These are phyloP conservation scores for Yamadazyma membranifaciens DNA, from an alignment of 1,139 yeast genomes.

Conservation along the genomic window DNA sequence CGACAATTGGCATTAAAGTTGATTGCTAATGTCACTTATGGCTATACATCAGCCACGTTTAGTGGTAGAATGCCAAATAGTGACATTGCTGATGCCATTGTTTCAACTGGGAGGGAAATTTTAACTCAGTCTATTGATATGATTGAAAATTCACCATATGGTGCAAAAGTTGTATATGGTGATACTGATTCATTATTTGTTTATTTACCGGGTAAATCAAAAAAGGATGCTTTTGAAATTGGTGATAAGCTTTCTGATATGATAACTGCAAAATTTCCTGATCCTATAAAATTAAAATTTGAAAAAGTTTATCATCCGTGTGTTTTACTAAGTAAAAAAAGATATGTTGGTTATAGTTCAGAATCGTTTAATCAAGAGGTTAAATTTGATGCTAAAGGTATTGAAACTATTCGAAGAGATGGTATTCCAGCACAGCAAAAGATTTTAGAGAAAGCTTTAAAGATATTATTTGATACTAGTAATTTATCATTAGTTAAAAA, in stretches of 20 bases:
- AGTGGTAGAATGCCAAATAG: conserved; percentile 98
- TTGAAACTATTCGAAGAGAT: conserved; percentile 90
- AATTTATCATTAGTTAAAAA: conserved; percentile 69
- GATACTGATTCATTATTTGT: conserved; percentile 95
- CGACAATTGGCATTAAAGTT: conserved; percentile 84
- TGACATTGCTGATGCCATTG: conserved; percentile 93
- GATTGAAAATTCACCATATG: conserved; percentile 69
- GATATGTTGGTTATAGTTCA: conserved; percentile 84
- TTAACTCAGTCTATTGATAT: conserved; percentile 65
- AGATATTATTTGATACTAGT: conserved; percentile 66
- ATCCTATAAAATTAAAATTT: conserved; percentile 79
- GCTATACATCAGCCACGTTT: conserved; percentile 90
- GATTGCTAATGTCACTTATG: conserved; percentile 94
- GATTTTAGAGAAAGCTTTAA: conserved; percentile 67
- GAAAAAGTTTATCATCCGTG: conserved; percentile 93
- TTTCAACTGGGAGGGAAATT: conserved; percentile 85
- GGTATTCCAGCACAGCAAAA: conserved; percentile 92
- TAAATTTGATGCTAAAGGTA: conserved; percentile 91
- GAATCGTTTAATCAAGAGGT: conserved; percentile 52
- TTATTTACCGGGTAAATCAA: conserved; percentile 79
- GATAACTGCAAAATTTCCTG: conserved; percentile 70
- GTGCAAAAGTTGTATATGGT: conserved; percentile 93
- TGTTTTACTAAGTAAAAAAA: conserved; percentile 75
- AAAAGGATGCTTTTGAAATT: conserved; percentile 69
- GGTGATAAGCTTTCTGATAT: conserved; percentile 68